Evolutionary conservation across 345 rosid genomes (phyloP), one percentile per base, ranked within the genome.

Genomic region (Gossypium arboreum): DNA sequence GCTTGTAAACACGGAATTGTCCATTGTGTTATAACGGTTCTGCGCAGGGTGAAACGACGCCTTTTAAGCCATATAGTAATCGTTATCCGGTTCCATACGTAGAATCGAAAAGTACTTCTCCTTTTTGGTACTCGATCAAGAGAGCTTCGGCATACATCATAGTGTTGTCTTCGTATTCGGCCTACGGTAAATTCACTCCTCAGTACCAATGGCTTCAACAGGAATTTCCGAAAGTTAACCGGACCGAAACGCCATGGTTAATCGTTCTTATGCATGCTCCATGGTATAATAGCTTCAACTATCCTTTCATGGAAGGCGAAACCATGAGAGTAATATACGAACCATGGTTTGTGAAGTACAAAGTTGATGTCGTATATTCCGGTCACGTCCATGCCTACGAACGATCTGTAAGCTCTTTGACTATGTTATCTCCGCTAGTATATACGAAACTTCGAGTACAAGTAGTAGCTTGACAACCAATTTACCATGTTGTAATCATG

Each of bases 331-430:
- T 92, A 20, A 84, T 94, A 89, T 94, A n/a, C 16, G 97, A 94
- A 73, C 29, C 81, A 1, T 92, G 97, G 97, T 86, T 94, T 1
- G 91, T 94, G 66, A 45, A 87, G 64, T 64, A 86, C 87, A 92
- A 91, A 76, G 97, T 94, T 11, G 98, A 92, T 80, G 86, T 92
- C 15, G 97, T 92, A 44, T 92, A 91, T 73, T 86, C 97, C 12
- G 98, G 98, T 16, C 97, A 94, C n/a, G 98, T 94, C 71, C 98
- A 94, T 43, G 98, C 92, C 71, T 94, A 94, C 55, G 98, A 94
- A 80, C 83, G 98, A 86, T 89, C 97, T 7, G 98, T 92, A 87
- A 89, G 98, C 79, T 58, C 20, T 52, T 63, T 41, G 22, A 51
- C 27, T 12, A 12, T 6, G 5, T 18, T 12, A 34, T 5, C 0